phyloP scores from a whole-genome alignment of 2,329 filamentous ascomycete genomes.

The Trichoderma semiorbis region DNA sequence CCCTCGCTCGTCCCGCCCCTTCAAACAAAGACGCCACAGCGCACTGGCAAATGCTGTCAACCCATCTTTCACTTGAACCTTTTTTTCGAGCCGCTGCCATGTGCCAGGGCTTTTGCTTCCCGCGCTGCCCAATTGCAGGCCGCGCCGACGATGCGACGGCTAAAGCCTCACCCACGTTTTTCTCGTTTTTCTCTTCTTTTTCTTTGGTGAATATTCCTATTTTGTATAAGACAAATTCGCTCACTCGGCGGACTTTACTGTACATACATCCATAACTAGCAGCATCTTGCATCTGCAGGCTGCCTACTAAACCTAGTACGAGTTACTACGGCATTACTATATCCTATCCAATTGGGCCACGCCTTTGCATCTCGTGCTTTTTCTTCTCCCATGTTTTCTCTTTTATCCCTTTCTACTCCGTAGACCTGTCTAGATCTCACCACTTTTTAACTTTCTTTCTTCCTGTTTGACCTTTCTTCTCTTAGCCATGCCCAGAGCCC shows the following conservation, averaged over 20 bases:
- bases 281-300: neutral
- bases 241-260: neutral
- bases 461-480: neutral
- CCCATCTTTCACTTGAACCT: neutral
- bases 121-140: neutral
- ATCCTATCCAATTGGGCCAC: neutral
- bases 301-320: neutral
- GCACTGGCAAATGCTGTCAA: conserved; percentile 5
- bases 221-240: neutral
- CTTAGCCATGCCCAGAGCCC: neutral
- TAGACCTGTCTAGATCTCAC: neutral
- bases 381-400: neutral
- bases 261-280: neutral
- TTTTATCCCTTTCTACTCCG: neutral
- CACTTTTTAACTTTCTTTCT: neutral
- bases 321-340: neutral
- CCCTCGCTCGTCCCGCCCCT: neutral
- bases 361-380: neutral
- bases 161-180: neutral
- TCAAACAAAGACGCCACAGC: conserved; percentile 2
- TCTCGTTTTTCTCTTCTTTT: neutral
- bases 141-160: neutral
- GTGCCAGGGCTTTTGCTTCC: neutral
- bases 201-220: too few relatives aligned
- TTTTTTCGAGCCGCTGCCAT: neutral